Base-by-base conservation (phyloP, 495 filamentous ascomycete species). In the Lophiostoma macrostomum region DNA sequence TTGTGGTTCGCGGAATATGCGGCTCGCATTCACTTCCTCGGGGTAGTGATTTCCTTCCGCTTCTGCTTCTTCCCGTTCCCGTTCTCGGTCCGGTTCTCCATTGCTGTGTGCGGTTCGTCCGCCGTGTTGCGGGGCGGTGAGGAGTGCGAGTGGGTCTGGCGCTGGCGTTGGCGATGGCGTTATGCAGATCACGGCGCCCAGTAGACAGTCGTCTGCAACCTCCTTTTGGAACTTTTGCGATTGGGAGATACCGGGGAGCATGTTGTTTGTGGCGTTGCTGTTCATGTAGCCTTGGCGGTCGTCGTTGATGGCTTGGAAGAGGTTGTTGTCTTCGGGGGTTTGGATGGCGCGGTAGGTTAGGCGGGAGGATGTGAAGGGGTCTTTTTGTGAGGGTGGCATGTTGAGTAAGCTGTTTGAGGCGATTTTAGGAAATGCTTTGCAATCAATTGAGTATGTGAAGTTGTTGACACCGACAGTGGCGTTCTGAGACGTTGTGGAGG, bases 221-320 rank as follows among this genome's bases (percentile, higher is more conserved):
- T 64, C 39, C 25, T 63, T 51, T 40, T 46, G 45, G 30, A 37
- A 50, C 8, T 28, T 29, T 12, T 19, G 5, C 3, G 45, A 45
- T 46, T 67, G 44, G 56, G 49, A 1, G 71, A 67, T 10, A 36
- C 38, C n/a, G 56, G 44, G 5, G 64, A 61, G 19, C 43, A 12
- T 32, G 44, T 44, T 37, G 37, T 57, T 57, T 19, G 28, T 29
- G 19, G 53, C 52, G 49, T 62, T 67, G 37, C 50, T 45, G 42
- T 63, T 60, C 2, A 28, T 27, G 53, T 43, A 63, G 23, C 41
- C 52, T 20, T 46, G 1, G 20, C 36, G 48, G 50, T 64, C 56
- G 58, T 72, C 68, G 56, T 77, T 74, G 45, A 79, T 76, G 14
- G 70, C 71, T 40, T 72, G 69, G 69, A 72, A 77, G 52, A 75